Conservation (phyloP, 1,139 yeast genomes). For the Hyphopichia fennica region DNA sequence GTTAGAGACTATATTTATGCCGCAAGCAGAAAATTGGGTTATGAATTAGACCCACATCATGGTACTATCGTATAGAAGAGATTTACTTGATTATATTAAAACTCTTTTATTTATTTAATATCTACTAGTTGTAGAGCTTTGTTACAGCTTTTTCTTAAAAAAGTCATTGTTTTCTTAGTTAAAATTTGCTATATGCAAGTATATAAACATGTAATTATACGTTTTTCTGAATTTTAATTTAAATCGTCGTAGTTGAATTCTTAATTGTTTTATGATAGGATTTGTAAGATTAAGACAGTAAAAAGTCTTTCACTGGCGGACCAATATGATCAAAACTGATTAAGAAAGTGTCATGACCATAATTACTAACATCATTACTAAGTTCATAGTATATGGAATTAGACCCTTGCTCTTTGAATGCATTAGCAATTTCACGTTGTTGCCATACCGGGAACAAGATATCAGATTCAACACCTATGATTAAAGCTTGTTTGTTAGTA, state of each 20-base stretch:
- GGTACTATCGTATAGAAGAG: slow-evolving; percentile 44
- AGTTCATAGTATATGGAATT: slow-evolving; percentile 66
- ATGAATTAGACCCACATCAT: slow-evolving; percentile 60
- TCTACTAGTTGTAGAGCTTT: too few species aligned
- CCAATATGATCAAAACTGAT: slow-evolving; percentile 80
- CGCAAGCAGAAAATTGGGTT: slow-evolving; percentile 55
- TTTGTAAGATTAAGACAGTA: slow-evolving; percentile 20
- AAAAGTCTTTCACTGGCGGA: slow-evolving; percentile 64
- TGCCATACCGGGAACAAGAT: slow-evolving; percentile 94
- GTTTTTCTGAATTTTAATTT: too few species aligned
- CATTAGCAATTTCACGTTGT: slow-evolving; percentile 75
- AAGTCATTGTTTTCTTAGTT: not conserved
- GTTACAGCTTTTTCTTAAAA: too few species aligned
- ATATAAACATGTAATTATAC: not conserved
- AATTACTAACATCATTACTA: slow-evolving; percentile 71
- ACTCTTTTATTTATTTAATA: too few species aligned
- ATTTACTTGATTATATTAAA: not conserved
- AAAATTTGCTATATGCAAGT: not conserved
- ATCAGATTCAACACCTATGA: slow-evolving; percentile 90
- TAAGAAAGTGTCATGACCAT: slow-evolving; percentile 89
- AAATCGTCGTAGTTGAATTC: too few species aligned
- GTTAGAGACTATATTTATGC: slow-evolving; percentile 52
- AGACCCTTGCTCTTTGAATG: slow-evolving; percentile 41
- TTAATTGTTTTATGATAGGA: too few species aligned
- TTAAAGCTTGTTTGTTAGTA: slow-evolving; percentile 65